A percentile compares a stretch with the other conserved stretches of the same genome.
These are phyloP conservation scores for Wallacemonas sp. DNA, from an alignment of 208 protist genomes.

Conservation along the genomic window DNA sequence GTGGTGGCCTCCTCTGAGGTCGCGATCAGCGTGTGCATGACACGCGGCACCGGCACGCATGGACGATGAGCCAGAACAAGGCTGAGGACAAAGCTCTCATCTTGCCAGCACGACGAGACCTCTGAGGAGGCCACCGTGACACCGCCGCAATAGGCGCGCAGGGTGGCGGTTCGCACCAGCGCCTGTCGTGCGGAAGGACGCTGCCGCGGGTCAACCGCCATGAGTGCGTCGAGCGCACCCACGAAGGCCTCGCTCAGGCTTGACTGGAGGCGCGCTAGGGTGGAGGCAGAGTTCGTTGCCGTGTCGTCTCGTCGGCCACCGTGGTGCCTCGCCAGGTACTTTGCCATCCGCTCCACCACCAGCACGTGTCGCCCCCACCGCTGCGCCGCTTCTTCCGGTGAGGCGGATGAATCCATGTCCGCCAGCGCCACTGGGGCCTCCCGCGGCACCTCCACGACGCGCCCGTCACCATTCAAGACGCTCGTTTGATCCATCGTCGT, in stretches of 20 bases:
- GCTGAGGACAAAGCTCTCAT: background rate
- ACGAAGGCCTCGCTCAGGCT: background rate
- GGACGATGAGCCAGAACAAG: background rate
- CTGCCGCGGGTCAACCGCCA: background rate
- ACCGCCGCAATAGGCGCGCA: background rate
- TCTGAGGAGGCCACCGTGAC: background rate
- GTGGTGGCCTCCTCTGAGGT: background rate
- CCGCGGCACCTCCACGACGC: no score
- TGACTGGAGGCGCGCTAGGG: background rate
- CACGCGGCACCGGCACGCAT: background rate
- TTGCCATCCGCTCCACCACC: background rate
- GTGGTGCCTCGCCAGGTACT: background rate
- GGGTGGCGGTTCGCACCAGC: background rate
- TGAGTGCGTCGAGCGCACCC: background rate
- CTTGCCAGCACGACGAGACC: background rate
- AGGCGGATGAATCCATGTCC: no score
- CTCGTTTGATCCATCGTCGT: background rate
- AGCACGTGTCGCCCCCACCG: background rate
- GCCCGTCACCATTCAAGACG: background rate
- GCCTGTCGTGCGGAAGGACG: background rate
- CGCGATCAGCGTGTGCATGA: background rate
- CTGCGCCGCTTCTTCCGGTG: background rate
- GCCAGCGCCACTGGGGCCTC: background rate
- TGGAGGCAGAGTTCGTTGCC: background rate
- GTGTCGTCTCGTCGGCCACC: no score